phyloP scores from a whole-genome alignment of 306 rosid species.

The Castanopsis chinensis region DNA sequence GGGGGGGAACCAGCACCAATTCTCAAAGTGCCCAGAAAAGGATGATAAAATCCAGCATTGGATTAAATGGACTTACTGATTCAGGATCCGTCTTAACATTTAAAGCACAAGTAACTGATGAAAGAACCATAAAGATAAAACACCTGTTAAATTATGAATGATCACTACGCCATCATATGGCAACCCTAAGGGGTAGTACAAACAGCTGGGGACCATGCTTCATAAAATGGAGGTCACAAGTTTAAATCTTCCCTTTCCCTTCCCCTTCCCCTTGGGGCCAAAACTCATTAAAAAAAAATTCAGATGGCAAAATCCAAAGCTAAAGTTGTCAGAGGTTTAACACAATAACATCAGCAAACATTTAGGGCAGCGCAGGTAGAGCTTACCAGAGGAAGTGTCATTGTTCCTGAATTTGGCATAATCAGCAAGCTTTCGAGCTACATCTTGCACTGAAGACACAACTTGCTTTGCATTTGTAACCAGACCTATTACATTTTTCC shows the following conservation, averaged over 20 bases:
- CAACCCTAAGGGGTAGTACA: too few species aligned
- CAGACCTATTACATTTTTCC: constrained; percentile 68
- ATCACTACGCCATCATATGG: too few species aligned
- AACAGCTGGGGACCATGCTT: too few species aligned
- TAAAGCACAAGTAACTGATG: not conserved
- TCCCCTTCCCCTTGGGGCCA: too few species aligned
- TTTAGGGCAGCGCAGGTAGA: constrained; percentile 1
- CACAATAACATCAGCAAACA: not conserved
- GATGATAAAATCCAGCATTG: too few species aligned
- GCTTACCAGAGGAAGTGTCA: constrained; percentile 47
- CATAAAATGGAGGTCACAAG: too few species aligned
- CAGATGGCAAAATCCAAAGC: not conserved
- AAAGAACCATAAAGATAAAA: not conserved
- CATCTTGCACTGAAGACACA: constrained; percentile 81
- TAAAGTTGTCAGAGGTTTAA: not conserved
- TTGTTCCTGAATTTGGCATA: constrained; percentile 64
- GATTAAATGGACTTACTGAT: too few species aligned
- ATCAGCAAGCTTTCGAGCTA: constrained; percentile 75
- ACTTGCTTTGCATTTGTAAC: constrained; percentile 89
- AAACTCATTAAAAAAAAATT: too few species aligned
- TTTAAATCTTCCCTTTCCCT: too few species aligned
- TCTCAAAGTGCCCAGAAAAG: too few species aligned
- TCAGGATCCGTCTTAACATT: not conserved
- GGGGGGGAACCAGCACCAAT: too few species aligned
- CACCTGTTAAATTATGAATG: too few species aligned